A percentile compares a stretch with the other conserved stretches of the same genome.
These are phyloP conservation scores for Cymbidium sinense DNA, from an alignment of 106 monocot species.

Conservation along the genomic window DNA sequence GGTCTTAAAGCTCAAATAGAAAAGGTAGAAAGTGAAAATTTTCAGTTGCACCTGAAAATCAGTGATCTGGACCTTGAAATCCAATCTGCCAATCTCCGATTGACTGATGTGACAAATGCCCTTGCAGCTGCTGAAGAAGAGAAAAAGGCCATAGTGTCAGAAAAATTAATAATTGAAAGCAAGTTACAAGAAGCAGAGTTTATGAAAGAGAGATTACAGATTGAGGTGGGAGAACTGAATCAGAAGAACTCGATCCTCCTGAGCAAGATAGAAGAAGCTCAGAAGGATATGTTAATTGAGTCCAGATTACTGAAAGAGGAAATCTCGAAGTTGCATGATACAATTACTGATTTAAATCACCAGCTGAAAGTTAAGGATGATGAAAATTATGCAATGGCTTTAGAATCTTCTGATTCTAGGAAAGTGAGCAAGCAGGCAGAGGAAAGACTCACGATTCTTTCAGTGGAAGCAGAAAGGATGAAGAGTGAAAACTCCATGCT, in stretches of 20 bases:
- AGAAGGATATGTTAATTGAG: constrained; percentile 13
- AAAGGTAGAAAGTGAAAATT: constrained; percentile 13
- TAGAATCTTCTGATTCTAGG: constrained; percentile 14
- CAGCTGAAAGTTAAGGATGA: constrained; percentile 30
- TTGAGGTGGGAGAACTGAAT: constrained; percentile 15
- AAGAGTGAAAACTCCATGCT: background rate
- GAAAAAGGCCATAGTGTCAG: constrained; percentile 19
- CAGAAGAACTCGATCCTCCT: background rate
- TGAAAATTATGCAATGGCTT: constrained; percentile 18
- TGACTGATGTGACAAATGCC: constrained; percentile 13
- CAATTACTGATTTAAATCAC: constrained; percentile 24
- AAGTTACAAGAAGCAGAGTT: constrained; percentile 20
- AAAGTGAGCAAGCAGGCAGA: constrained; percentile 13
- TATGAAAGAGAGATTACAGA: constrained; percentile 15
- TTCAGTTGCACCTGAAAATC: constrained; percentile 26
- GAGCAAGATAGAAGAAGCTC: constrained; percentile 1
- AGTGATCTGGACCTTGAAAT: constrained; percentile 18
- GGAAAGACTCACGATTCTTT: constrained; percentile 10
- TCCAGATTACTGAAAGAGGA: constrained; percentile 22
- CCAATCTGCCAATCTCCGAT: background rate
- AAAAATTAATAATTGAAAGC: constrained; percentile 9
- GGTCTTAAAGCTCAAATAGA: constrained; percentile 15
- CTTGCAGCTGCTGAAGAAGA: constrained; percentile 19
- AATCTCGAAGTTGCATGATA: constrained; percentile 16
- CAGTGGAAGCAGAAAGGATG: background rate